Evolutionary conservation across 768 basidiomycete genomes (phyloP).

Genomic region (Coprinopsis sp.): DNA sequence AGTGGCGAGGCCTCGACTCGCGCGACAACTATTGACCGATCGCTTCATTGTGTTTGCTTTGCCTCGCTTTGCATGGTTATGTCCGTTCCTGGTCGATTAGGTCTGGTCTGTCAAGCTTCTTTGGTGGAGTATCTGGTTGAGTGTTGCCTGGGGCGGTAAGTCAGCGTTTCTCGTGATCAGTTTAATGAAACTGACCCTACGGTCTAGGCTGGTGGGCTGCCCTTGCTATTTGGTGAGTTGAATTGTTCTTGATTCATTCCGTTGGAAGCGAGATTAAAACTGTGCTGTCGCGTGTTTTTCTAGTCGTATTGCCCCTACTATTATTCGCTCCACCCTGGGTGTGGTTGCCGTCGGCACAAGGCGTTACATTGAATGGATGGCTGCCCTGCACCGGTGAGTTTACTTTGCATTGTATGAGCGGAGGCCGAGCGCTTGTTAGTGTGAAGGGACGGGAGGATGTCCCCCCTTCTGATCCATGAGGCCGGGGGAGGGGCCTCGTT

Average conservation of each 20-base stretch:
- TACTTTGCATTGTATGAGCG: too few species aligned
- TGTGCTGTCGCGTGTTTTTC: constrained; percentile 8
- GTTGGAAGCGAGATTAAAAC: neutral
- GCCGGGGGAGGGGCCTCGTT: too few species aligned
- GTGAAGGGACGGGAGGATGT: neutral
- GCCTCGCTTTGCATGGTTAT: constrained; percentile 2
- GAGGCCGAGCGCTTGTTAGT: neutral
- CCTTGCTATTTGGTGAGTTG: constrained; percentile 58
- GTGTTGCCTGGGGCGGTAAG: constrained; percentile 71
- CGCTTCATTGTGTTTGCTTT: neutral
- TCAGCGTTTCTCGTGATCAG: constrained; percentile 3
- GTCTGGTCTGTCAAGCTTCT: constrained; percentile 57
- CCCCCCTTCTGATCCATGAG: constrained; percentile 1
- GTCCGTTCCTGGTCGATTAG: constrained; percentile 26
- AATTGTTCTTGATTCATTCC: constrained; percentile 15
- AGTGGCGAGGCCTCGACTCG: constrained; percentile 16
- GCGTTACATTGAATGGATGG: constrained; percentile 77
- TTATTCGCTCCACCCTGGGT: constrained; percentile 64
- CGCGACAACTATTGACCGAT: neutral
- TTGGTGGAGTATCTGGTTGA: constrained; percentile 86
- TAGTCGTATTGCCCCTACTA: constrained; percentile 44
- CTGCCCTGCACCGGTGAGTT: constrained; percentile 55
- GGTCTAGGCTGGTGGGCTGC: constrained; percentile 74
- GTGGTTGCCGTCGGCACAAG: constrained; percentile 65
- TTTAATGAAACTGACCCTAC: constrained; percentile 3